phyloP scores from a whole-genome alignment of 345 rosid genomes.

The Turnera subulata region DNA sequence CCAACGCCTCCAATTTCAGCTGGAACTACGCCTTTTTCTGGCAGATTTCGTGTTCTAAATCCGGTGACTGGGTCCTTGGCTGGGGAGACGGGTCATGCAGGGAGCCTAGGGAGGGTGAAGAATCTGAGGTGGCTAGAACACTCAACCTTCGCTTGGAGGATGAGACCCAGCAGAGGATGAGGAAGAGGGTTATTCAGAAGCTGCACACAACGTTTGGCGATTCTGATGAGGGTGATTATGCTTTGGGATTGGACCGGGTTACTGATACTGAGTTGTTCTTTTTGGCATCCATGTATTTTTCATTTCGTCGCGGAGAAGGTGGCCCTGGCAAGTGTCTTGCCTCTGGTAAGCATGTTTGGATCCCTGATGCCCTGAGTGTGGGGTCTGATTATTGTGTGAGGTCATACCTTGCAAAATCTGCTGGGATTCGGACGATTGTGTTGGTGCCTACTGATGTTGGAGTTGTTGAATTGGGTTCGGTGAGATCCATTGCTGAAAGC shows the following conservation, averaged over 20 bases:
- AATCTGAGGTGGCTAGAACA: conserved; percentile 39
- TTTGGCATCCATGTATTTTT: conserved; percentile 94
- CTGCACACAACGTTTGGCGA: conserved; percentile 80
- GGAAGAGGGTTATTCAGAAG: conserved; percentile 82
- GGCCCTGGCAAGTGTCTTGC: conserved; percentile 88
- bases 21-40: conserved; percentile 97
- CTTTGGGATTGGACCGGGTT: conserved; percentile 77
- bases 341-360: conserved; percentile 75
- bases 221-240: conserved; percentile 82
- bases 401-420: conserved; percentile 73
- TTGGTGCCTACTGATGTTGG: conserved; percentile 85
- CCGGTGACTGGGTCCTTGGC: conserved; percentile 83
- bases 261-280: conserved; percentile 94
- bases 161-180: conserved; percentile 70
- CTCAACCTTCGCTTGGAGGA: conserved; percentile 42
- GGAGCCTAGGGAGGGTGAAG: conserved; percentile 82
- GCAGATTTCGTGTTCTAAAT: conserved; percentile 83
- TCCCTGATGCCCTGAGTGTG: conserved; percentile 42
- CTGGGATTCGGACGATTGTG: conserved; percentile 78
- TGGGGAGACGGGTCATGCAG: conserved; percentile 98
- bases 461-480: conserved; percentile 93
- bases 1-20: conserved; percentile 68
- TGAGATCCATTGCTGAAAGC: conserved; percentile 76
- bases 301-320: conserved; percentile 81
- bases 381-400: conserved; percentile 73